Conservation (phyloP, 345 rosid genomes). For the Populus ilicifolia region DNA sequence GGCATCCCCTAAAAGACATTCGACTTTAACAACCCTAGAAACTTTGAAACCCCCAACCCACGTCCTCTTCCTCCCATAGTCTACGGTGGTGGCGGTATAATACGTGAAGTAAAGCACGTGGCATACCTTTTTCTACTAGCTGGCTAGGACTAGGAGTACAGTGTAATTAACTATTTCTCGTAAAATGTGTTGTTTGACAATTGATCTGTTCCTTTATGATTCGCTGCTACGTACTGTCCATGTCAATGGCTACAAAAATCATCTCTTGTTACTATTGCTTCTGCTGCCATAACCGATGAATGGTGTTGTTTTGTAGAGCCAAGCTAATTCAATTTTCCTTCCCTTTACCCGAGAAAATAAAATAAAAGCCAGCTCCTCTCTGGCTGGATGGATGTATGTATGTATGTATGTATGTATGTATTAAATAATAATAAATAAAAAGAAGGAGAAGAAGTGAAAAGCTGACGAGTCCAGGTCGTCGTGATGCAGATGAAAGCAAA, state of each 20-base stretch:
- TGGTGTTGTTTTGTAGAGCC: neutral
- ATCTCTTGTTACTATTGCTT: too few relatives aligned
- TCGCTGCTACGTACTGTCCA: constrained; percentile 1
- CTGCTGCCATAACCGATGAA: neutral
- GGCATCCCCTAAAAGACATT: neutral
- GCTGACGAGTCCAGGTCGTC: constrained; percentile 15
- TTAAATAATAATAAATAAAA: neutral
- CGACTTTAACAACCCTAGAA: neutral
- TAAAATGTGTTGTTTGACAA: neutral
- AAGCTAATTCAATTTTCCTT: neutral
- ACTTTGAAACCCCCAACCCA: neutral
- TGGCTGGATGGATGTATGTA: too few relatives aligned
- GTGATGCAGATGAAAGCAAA: constrained; percentile 48
- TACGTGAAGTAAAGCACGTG: too few relatives aligned
- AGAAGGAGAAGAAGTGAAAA: neutral
- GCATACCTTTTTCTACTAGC: neutral
- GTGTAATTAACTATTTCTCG: neutral
- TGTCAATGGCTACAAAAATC: neutral
- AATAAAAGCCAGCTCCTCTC: too few relatives aligned
- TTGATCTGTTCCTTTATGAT: neutral
- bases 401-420: too few relatives aligned
- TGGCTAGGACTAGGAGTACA: too few relatives aligned
- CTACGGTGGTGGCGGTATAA: neutral
- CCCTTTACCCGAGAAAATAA: too few relatives aligned
- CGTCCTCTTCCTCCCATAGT: neutral